A percentile compares a stretch with the other conserved stretches of the same genome.
Evolutionary conservation across 108 stramenopile genomes (phyloP).

Genomic region (Skeletonema costatum): DNA sequence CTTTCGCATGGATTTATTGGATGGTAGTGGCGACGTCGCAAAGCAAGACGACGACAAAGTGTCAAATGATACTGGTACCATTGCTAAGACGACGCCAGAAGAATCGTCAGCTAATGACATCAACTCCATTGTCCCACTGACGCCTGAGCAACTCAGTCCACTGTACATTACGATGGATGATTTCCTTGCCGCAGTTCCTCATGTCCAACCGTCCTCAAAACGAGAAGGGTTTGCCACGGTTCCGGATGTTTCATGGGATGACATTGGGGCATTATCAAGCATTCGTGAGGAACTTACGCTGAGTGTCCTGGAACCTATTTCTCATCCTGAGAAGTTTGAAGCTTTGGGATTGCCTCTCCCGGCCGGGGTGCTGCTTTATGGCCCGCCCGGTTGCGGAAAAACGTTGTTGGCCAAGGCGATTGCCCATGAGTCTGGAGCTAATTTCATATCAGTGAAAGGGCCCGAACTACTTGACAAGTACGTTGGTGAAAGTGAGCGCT

Average conservation of each 20-base stretch:
- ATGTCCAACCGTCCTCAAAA: conserved; percentile 97
- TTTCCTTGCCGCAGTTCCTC: conserved; percentile 91
- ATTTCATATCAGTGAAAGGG: conserved; percentile 98
- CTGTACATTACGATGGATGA: conserved; percentile 93
- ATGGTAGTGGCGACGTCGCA: not conserved
- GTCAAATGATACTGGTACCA: not conserved
- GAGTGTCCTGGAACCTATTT: conserved; percentile 95
- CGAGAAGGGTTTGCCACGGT: conserved; percentile 99
- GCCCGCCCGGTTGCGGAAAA: conserved; percentile 99
- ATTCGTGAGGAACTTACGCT: conserved; percentile 95
- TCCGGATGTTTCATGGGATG: conserved; percentile 97
- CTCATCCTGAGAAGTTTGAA: conserved; percentile 93
- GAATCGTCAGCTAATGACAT: conserved; percentile 23
- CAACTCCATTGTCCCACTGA: conserved; percentile 60
- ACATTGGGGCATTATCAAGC: conserved; percentile 88
- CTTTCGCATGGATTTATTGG: conserved; percentile 60
- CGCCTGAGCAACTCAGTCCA: conserved; percentile 76
- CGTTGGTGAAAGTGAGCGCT: conserved; percentile 97
- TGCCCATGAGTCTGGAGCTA: conserved; percentile 97
- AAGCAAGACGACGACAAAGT: not conserved
- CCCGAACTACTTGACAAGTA: conserved; percentile 91
- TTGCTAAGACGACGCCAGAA: conserved; percentile 2
- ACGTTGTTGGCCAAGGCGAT: conserved; percentile 98
- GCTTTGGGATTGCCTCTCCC: conserved; percentile 87
- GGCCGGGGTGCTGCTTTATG: conserved; percentile 93